These are phyloP conservation scores for Eimeria brunetti DNA, from an alignment of 169 alveolate genomes.

Conservation along the genomic window DNA sequence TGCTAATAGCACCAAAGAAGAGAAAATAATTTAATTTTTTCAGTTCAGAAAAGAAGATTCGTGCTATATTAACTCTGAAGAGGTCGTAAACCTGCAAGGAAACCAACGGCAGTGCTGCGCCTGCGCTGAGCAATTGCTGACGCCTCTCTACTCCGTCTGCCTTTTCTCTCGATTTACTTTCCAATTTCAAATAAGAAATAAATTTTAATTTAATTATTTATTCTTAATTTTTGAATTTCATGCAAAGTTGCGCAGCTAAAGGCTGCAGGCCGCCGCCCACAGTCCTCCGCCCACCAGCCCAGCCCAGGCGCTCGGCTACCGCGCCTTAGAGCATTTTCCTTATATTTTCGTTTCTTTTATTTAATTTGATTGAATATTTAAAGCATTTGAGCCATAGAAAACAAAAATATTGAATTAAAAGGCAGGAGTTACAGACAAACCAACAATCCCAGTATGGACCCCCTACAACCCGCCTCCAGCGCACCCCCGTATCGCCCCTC, in stretches of 20 bases:
- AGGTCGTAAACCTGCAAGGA: constrained; percentile 9
- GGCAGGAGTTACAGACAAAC: neutral
- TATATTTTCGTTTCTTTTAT: neutral
- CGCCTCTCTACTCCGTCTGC: neutral
- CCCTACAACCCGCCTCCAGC: neutral
- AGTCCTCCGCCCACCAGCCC: constrained; percentile 32
- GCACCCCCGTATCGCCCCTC: neutral
- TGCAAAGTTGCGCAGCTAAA: neutral
- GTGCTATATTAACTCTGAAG: neutral
- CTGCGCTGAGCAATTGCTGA: neutral
- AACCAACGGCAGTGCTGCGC: constrained; percentile 5
- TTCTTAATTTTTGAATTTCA: neutral
- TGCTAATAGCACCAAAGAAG: neutral
- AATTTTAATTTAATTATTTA: neutral
- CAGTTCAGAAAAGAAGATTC: neutral
- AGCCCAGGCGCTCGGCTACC: constrained; percentile 11
- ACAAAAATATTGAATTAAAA: neutral
- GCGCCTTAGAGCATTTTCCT: neutral
- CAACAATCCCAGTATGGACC: neutral
- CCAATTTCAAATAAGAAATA: neutral
- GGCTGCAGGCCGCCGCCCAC: neutral
- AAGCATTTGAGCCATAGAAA: neutral
- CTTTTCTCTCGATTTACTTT: neutral
- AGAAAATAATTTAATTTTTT: neutral
- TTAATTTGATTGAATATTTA: neutral